Evolutionary conservation across 2,329 filamentous ascomycete species (phyloP), one percentile per base, ranked within the genome.

Genomic region (Monosporascus ibericus): DNA sequence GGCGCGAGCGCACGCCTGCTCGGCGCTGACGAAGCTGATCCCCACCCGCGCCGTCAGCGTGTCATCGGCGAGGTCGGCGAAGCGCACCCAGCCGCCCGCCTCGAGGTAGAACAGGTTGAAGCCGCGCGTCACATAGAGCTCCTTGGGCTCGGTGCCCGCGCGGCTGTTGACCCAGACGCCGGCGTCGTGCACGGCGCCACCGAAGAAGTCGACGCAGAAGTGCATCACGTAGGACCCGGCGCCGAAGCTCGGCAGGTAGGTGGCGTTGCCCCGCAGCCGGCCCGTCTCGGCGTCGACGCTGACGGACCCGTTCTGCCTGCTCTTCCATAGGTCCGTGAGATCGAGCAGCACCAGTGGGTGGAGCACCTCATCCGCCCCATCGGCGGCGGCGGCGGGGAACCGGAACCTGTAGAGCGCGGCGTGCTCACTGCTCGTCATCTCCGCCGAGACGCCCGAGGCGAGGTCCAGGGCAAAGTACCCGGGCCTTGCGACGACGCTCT

Each of bases 351-450:
- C 72, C 7, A 85, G 65, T 0, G 83, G 82, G 22, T 70, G 67
- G 24, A 56, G 54, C 6, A 44, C 47, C 17, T 60, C 42, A 20
- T 49, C 48, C 17, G 5, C 37, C 44, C 15, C 36, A 14, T 40
- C 22, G 11, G 30, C 30, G 4, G 50, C 17, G n/a, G n/a, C 60
- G 51, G 52, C 53, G 22, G 81, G 77, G 55, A 85, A 86, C 0
- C 73, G 77, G 56, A 86, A 83, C 3, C 75, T 72, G 61, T 84
- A 85, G n/a, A 87, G 62, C 3, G 82, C 80, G 1, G 82, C 81
- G 52, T 78, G 80, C 44, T 84, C 80, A 1, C 81, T 77, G 3
- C 78, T 75, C 0, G 83, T 83, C 76, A 84, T 84, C 53, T 84
- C 78, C 0, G 79, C 76, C 27, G 72, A 71, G 37, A 86, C 72